Conservation (phyloP, 768 basidiomycete genomes). For the Porphyrellus cyaneotinctus region DNA sequence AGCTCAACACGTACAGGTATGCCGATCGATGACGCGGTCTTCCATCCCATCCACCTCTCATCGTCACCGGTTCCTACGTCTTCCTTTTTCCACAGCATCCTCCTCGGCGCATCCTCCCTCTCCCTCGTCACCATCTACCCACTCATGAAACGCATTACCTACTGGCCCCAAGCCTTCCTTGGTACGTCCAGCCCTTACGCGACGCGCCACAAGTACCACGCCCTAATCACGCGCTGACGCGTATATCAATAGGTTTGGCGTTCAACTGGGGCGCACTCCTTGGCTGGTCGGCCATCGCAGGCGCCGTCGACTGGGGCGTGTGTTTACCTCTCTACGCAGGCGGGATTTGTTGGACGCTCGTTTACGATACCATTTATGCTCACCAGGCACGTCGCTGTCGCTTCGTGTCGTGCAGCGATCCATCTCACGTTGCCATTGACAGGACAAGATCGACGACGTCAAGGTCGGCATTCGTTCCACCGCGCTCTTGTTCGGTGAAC, state of each 20-base stretch:
- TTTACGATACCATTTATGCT: slow-evolving; percentile 97
- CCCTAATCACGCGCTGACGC: neutral
- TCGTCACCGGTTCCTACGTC: neutral
- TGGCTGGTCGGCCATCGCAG: slow-evolving; percentile 93
- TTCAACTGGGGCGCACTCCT: slow-evolving; percentile 98
- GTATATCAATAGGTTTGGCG: slow-evolving; percentile 61
- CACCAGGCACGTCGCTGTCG: slow-evolving; percentile 70
- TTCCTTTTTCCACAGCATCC: slow-evolving; percentile 51
- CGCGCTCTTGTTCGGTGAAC: slow-evolving; percentile 81
- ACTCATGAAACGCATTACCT: slow-evolving; percentile 93
- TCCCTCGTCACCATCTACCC: slow-evolving; percentile 88
- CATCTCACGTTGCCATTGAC: neutral
- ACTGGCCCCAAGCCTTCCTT: slow-evolving; percentile 96
- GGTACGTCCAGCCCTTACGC: slow-evolving; percentile 44
- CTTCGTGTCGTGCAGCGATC: too few relatives aligned
- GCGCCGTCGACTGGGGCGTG: slow-evolving; percentile 73
- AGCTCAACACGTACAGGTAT: slow-evolving; percentile 94
- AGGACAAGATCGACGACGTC: slow-evolving; percentile 94
- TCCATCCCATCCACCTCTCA: neutral
- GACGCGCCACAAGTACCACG: neutral
- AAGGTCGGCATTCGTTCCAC: slow-evolving; percentile 89
- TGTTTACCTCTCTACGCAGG: slow-evolving; percentile 88
- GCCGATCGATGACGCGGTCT: neutral
- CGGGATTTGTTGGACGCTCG: slow-evolving; percentile 88
- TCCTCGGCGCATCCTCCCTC: slow-evolving; percentile 88